Evolutionary conservation across 2,329 filamentous ascomycete species (phyloP), one percentile per base, ranked within the genome.

Genomic region (Celoporthe dispersa): DNA sequence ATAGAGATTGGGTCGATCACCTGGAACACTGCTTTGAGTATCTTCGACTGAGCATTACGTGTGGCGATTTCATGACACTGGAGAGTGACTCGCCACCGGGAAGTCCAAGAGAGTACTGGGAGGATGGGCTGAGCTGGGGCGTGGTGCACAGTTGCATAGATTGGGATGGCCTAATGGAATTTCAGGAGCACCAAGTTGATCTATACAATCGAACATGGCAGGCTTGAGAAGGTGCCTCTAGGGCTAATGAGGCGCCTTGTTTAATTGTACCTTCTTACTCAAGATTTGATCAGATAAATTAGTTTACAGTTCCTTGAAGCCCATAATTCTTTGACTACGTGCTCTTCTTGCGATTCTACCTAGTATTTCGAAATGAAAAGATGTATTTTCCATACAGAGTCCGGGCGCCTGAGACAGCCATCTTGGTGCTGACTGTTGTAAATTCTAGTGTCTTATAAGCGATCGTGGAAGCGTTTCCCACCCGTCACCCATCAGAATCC

Each of bases 91-190:
- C 48, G n/a, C 48, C 48, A 12, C 48, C 48, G 25, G 48, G 48
- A 53, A 53, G n/a, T 25, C 48, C 44, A 51, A 25, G 48, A 14
- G 11, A 53, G 48, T 53, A 53, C n/a, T 53, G 48, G 48, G 48
- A 25, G 12, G 48, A 53, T 25, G 48, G 48, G 0, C 11, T 53
- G 48, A 53, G 48, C 11, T 53, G 48, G 48, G 48, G 48, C n/a
- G n/a, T 53, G 48, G n/a, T 53, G 22, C 48, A 53, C 48, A 53
- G 48, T n/a, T 53, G 48, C 48, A 53, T 25, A 53, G 44, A 51
- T 51, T 51, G 44, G 44, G 44, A 51, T 51, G 44, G 44, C 9
- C 6, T 51, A 19, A 51, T 51, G 44, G 44, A 51, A 25, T 51
- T 51, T n/a, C 22, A 51, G 44, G 44, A 51, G 44, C 44, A 51